These are phyloP conservation scores for Colletotrichum theobromicola DNA, from an alignment of 2,329 filamentous ascomycete species.

Conservation along the genomic window DNA sequence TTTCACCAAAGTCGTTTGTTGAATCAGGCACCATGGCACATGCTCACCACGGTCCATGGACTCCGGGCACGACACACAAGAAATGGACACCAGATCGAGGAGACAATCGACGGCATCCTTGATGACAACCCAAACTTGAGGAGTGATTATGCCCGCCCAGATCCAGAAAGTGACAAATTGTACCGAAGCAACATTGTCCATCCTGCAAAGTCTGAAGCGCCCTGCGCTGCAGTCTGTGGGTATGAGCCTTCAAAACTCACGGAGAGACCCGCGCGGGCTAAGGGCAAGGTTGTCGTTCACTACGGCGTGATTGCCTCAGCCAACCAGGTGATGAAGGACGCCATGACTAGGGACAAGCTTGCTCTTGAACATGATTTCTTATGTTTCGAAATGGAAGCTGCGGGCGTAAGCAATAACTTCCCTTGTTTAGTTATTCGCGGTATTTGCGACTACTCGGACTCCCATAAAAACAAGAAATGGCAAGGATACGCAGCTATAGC, in stretches of 20 bases:
- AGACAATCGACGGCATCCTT: not conserved
- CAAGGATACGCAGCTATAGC: conserved; percentile 33
- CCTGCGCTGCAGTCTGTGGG: not conserved
- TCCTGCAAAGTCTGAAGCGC: not conserved
- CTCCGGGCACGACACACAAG: conserved; percentile 12
- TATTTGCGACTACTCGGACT: conserved; percentile 41
- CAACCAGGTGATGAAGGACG: conserved; percentile 26
- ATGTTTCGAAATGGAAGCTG: conserved; percentile 39
- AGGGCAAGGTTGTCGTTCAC: not conserved
- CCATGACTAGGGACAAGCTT: not conserved
- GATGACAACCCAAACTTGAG: conserved; percentile 9
- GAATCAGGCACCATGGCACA: conserved; percentile 22
- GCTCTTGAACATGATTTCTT: conserved; percentile 26
- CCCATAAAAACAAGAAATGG: conserved; percentile 35
- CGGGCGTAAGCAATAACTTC: conserved; percentile 32
- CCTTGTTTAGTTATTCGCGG: conserved; percentile 37
- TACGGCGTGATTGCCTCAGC: conserved; percentile 20
- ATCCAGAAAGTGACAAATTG: not conserved
- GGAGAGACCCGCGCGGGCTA: not conserved
- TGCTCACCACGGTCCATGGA: conserved; percentile 15
- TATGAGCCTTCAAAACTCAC: not conserved
- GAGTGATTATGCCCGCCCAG: conserved; percentile 15
- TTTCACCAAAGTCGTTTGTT: conserved; percentile 20
- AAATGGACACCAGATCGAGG: conserved; percentile 21
- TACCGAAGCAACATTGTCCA: conserved; percentile 11